A percentile compares a stretch with the other conserved stretches of the same genome.
phyloP scores from a whole-genome alignment of 768 basidiomycete species.

The Naematelia encephala region DNA sequence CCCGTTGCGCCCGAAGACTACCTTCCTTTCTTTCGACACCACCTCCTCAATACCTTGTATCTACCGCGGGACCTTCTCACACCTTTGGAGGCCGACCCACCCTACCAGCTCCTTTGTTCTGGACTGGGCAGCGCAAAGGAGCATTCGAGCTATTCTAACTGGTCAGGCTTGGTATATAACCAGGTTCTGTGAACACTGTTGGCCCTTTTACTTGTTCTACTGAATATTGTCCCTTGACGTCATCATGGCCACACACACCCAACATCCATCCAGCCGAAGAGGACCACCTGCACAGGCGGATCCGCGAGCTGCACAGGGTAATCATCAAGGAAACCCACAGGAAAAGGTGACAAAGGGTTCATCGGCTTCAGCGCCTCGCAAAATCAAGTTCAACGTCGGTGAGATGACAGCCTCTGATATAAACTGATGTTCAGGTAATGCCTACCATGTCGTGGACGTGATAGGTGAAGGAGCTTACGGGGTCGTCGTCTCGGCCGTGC shows the following conservation, averaged over 20 bases:
- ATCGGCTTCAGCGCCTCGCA: conserved; percentile 20
- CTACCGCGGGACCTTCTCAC: background rate
- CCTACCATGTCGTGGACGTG: conserved; percentile 47
- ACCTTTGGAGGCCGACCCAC: background rate
- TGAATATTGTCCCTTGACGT: too few relatives aligned
- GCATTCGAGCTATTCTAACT: background rate
- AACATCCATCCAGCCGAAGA: background rate
- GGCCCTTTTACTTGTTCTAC: background rate
- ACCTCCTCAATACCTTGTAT: background rate
- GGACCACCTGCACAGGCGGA: background rate
- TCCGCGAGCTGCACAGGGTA: background rate
- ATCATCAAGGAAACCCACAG: conserved; percentile 1
- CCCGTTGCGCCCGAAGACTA: background rate
- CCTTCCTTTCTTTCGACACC: background rate
- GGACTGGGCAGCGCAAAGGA: background rate
- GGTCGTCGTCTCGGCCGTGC: conserved; percentile 89
- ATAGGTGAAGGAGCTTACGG: conserved; percentile 70
- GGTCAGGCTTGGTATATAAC: background rate
- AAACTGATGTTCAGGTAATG: conserved; percentile 18
- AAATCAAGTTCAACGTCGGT: conserved; percentile 45
- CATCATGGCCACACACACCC: background rate
- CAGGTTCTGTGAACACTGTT: background rate
- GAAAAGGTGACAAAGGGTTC: conserved; percentile 5
- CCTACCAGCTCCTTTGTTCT: background rate
- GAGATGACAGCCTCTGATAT: conserved; percentile 9